Conservation (phyloP, 805 yeast species). For the Jamesozyma gamospora region DNA sequence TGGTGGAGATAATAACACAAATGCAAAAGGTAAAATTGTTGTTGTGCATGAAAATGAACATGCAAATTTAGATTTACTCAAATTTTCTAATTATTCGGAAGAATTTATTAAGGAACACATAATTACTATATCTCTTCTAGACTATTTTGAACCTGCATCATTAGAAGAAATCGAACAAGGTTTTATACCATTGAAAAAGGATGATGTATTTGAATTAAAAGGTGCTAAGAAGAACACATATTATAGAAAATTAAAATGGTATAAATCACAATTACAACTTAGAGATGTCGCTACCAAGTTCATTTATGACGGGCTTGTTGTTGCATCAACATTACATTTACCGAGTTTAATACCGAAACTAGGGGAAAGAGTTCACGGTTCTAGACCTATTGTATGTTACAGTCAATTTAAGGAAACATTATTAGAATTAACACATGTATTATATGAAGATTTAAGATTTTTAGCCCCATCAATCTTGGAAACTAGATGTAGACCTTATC, state of each 20-base stretch:
- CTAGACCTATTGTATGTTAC: slow-evolving; percentile 78
- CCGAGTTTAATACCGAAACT: slow-evolving; percentile 53
- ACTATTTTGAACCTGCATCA: slow-evolving; percentile 67
- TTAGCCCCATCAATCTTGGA: slow-evolving; percentile 79
- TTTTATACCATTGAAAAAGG: slow-evolving; percentile 34
- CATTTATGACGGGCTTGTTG: slow-evolving; percentile 65
- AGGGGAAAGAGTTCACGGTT: slow-evolving; percentile 63
- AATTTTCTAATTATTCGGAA: slow-evolving; percentile 54
- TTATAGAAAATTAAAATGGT: slow-evolving; percentile 49
- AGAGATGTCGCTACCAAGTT: slow-evolving; percentile 41
- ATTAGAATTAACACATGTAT: slow-evolving; percentile 56
- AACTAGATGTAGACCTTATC: slow-evolving; percentile 75
- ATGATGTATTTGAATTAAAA: slow-evolving; percentile 45
- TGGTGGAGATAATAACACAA: slow-evolving; percentile 27
- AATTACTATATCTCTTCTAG: slow-evolving; percentile 64
- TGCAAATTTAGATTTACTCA: slow-evolving; percentile 64
- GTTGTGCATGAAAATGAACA: slow-evolving; percentile 90
- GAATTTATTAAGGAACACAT: slow-evolving; percentile 45
- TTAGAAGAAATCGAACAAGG: slow-evolving; percentile 35
- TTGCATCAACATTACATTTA: slow-evolving; percentile 63
- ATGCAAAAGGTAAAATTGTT: slow-evolving; percentile 48
- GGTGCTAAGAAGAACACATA: slow-evolving; percentile 57
- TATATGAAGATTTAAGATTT: slow-evolving; percentile 56
- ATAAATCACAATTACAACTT: slow-evolving; percentile 30
- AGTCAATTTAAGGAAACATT: slow-evolving; percentile 72